A percentile compares a stretch with the other conserved stretches of the same genome.
phyloP scores from a whole-genome alignment of 192 early-diverging fungal genomes.

The Coemansia erecta region DNA sequence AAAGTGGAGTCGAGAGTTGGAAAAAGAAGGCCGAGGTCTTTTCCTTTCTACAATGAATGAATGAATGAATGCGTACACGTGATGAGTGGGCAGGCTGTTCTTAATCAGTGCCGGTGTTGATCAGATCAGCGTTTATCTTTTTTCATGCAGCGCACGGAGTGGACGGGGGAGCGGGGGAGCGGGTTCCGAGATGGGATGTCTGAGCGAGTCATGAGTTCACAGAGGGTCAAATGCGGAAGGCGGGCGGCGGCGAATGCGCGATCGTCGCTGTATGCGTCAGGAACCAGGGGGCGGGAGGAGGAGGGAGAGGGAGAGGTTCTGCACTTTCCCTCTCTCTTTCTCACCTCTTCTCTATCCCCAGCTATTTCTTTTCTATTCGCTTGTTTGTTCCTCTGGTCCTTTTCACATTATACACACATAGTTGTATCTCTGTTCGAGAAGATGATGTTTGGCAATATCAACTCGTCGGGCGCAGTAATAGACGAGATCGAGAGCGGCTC shows the following conservation, averaged over 20 bases:
- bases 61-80: neutral
- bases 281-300: too few relatives aligned
- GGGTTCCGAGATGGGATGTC: neutral
- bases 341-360: neutral
- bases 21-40: neutral
- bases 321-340: neutral
- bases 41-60: neutral
- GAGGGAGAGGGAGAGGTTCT: too few relatives aligned
- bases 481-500: slow-evolving; percentile 24
- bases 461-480: slow-evolving; percentile 44
- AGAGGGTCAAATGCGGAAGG: neutral
- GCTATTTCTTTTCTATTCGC: slow-evolving; percentile 5
- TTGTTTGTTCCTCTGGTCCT: slow-evolving; percentile 1
- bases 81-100: neutral
- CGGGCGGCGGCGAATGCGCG: neutral
- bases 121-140: neutral
- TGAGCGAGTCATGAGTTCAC: neutral
- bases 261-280: neutral
- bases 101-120: neutral
- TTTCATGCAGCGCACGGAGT: neutral
- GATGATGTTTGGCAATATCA: slow-evolving; percentile 52
- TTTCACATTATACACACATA: slow-evolving; percentile 1
- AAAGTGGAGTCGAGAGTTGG: neutral
- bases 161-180: too few relatives aligned
- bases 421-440: neutral